Base-by-base conservation (phyloP, 169 alveolate species). In the Plasmodium billcollinsi region DNA sequence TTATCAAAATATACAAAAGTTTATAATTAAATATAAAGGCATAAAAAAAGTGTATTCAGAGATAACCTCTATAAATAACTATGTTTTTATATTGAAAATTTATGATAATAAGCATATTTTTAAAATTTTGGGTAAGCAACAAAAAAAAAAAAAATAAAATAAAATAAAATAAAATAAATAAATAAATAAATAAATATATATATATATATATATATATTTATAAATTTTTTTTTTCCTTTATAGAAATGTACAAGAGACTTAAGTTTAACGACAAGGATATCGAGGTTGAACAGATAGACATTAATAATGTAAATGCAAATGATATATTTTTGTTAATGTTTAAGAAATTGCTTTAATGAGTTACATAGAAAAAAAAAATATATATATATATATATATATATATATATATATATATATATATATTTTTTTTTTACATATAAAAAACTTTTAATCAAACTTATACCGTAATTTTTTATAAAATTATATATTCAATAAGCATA, bases 271-370 rank as follows among this genome's bases (percentile, higher is more conserved):
- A 80, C 62, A 69, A 26, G 11, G 90, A 80, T 24, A 56, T 80
- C 12, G 73, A 80, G 70, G 90, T 80, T 11, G 43, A 69, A 21
- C 72, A 62, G 12, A 66, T 85, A n/a, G 73, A 85, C 66, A 59
- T 85, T 9, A 72, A 85, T 47, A 70, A 85, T n/a, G 67, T 72
- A 20, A 85, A 47, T 20, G 92, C 92, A 21, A 85, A 85, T 54
- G 92, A 85, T 59, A 85, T 85, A 14, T 85, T 85, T 72, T 74
- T 85, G 9, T 66, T 85, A 54, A 39, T 85, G 47, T 85, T 85
- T 59, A 70, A 85, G 47, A 70, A 61, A 33, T 63, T 71, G 39
- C 80, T 80, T 5, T 43, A 80, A 66, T 9, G 20, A n/a, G 9
- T 52, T 15, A 52, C 18, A 52, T 56, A 2, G 8, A 15, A 14